phyloP scores from a whole-genome alignment of 352 stramenopile genomes.

The Phytophthora europaea region DNA sequence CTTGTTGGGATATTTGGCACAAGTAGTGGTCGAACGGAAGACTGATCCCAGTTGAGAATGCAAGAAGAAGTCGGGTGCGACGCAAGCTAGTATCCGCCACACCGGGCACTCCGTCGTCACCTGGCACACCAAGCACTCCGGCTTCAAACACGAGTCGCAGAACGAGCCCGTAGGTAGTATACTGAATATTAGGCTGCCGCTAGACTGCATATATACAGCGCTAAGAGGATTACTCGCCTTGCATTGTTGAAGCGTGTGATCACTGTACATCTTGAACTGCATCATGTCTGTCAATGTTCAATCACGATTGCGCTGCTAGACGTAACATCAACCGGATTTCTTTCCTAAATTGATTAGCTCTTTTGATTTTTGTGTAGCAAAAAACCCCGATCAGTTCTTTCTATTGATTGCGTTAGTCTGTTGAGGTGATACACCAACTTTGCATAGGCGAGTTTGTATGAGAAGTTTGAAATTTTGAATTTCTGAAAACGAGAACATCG shows the following conservation, averaged over 20 bases:
- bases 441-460: no score
- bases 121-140: not conserved
- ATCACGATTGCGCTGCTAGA: not conserved
- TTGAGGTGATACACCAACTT: no score
- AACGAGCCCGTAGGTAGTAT: not conserved
- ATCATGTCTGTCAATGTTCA: not conserved
- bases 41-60: not conserved
- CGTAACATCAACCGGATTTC: not conserved
- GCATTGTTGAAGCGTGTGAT: not conserved
- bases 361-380: not conserved
- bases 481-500: not conserved
- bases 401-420: not conserved
- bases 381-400: not conserved
- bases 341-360: not conserved
- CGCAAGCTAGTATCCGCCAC: no score
- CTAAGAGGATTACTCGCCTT: not conserved
- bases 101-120: not conserved
- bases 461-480: not conserved
- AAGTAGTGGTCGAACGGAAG: constrained; percentile 4
- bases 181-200: not conserved
- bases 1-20: constrained; percentile 18
- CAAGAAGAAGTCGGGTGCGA: no score
- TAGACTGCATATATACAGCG: not conserved
- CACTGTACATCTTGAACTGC: not conserved
- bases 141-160: not conserved